These are phyloP conservation scores for Exophiala mesophila DNA, from an alignment of 2,329 filamentous ascomycete species.

Conservation along the genomic window DNA sequence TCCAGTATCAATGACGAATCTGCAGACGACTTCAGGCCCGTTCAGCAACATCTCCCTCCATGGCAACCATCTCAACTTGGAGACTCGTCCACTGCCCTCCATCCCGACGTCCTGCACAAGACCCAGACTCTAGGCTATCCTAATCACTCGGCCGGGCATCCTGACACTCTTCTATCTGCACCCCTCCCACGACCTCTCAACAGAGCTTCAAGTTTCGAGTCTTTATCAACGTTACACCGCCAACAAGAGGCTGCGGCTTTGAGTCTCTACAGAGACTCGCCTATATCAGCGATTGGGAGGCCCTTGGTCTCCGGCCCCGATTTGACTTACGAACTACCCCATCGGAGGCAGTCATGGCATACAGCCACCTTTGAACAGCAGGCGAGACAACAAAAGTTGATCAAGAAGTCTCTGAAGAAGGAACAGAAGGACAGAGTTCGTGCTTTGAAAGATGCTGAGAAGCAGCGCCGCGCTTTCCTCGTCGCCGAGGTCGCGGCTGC, in stretches of 20 bases:
- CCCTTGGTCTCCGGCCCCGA: constrained; percentile 5
- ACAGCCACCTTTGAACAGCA: constrained; percentile 18
- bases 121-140: constrained; percentile 15
- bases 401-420: constrained; percentile 20
- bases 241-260: constrained; percentile 17
- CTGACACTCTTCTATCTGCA: constrained; percentile 12
- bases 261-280: constrained; percentile 19
- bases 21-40: constrained; percentile 13
- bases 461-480: constrained; percentile 9
- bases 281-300: constrained; percentile 18
- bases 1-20: constrained; percentile 20
- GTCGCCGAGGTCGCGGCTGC: constrained; percentile 12
- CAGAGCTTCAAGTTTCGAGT: constrained; percentile 20
- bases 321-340: constrained; percentile 12
- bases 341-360: constrained; percentile 11
- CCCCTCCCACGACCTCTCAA: constrained; percentile 11
- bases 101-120: constrained; percentile 14
- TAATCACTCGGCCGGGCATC: constrained; percentile 12
- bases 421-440: constrained; percentile 12
- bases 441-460: constrained; percentile 16
- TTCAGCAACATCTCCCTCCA: constrained; percentile 16
- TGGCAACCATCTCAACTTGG: constrained; percentile 16
- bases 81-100: constrained; percentile 5
- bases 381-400: constrained; percentile 17
- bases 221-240: constrained; percentile 20